Conservation (phyloP, 2,329 filamentous ascomycete species). For the Acrocalymma vagum region DNA sequence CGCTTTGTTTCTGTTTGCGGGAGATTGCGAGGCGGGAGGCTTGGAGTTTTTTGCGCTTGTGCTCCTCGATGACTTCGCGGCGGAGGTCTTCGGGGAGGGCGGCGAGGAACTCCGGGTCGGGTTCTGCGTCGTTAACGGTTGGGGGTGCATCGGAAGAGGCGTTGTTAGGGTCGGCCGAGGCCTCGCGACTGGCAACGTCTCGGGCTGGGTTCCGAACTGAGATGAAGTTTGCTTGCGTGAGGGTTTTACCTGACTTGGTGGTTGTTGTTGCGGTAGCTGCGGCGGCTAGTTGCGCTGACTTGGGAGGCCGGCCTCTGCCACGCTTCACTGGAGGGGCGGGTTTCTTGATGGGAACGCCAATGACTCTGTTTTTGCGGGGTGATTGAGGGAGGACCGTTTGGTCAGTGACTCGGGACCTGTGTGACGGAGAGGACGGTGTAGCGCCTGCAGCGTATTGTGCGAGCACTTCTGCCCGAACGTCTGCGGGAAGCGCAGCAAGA, state of each 20-base stretch:
- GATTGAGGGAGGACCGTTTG: conserved; percentile 48
- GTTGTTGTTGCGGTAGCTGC: conserved; percentile 60
- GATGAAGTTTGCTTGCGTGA: conserved; percentile 81
- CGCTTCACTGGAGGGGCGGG: conserved; percentile 71
- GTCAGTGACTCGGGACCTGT: conserved; percentile 43
- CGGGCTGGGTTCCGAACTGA: conserved; percentile 40
- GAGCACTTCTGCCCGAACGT: conserved; percentile 85
- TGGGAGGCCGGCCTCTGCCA: conserved; percentile 62
- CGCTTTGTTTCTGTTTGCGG: conserved; percentile 29
- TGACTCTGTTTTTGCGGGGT: conserved; percentile 61
- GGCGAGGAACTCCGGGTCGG: conserved; percentile 73
- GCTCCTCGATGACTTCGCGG: conserved; percentile 77
- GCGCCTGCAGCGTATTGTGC: conserved; percentile 66
- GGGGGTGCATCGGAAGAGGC: conserved; percentile 36
- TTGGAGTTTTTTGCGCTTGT: conserved; percentile 53
- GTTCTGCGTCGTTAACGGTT: conserved; percentile 28
- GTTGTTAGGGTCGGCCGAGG: conserved; percentile 23
- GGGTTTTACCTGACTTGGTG: conserved; percentile 40
- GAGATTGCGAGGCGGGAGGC: conserved; percentile 36
- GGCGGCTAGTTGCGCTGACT: conserved; percentile 49
- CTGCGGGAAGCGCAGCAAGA: conserved; percentile 82
- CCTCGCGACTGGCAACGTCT: conserved; percentile 18
- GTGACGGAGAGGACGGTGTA: conserved; percentile 38
- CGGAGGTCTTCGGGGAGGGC: conserved; percentile 77
- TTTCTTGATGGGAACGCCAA: conserved; percentile 60